These are phyloP conservation scores for Ziziphus jujuba DNA, from an alignment of 306 rosid species.

Conservation along the genomic window DNA sequence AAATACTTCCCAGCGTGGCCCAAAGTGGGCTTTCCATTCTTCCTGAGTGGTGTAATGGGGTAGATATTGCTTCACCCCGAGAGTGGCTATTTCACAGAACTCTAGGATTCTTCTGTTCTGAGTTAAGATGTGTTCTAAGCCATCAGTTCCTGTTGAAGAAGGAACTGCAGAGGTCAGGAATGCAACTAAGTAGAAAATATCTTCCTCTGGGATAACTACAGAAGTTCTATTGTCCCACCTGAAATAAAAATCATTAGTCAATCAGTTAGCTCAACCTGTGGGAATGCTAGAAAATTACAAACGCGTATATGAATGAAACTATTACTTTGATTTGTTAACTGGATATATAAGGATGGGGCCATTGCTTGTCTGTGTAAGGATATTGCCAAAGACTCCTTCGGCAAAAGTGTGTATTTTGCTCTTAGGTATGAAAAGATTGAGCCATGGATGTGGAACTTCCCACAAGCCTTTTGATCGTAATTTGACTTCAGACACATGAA, in stretches of 20 bases:
- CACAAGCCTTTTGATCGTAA: constrained; percentile 86
- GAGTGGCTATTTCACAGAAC: constrained; percentile 62
- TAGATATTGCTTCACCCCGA: constrained; percentile 85
- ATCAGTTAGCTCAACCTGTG: background rate
- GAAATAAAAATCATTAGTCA: constrained; percentile 33
- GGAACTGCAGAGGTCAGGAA: constrained; percentile 88
- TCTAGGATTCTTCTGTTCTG: constrained; percentile 85
- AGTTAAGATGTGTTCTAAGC: constrained; percentile 71
- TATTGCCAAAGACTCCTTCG: constrained; percentile 74
- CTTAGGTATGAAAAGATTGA: constrained; percentile 85
- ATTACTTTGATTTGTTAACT: constrained; percentile 78
- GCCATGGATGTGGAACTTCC: constrained; percentile 99
- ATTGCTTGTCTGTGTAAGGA: constrained; percentile 68
- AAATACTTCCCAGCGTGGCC: constrained; percentile 72
- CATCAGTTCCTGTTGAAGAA: constrained; percentile 69
- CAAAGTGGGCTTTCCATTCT: constrained; percentile 90
- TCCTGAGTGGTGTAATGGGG: constrained; percentile 74
- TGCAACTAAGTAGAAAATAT: constrained; percentile 79
- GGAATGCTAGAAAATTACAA: background rate
- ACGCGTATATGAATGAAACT: background rate
- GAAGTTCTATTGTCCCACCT: constrained; percentile 93
- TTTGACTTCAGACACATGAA: constrained; percentile 80
- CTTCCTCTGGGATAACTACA: constrained; percentile 79
- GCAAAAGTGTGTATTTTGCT: constrained; percentile 80
- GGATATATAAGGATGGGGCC: constrained; percentile 95